Conservation (phyloP, 768 basidiomycete genomes). For the Clitopilus hobsonii region DNA sequence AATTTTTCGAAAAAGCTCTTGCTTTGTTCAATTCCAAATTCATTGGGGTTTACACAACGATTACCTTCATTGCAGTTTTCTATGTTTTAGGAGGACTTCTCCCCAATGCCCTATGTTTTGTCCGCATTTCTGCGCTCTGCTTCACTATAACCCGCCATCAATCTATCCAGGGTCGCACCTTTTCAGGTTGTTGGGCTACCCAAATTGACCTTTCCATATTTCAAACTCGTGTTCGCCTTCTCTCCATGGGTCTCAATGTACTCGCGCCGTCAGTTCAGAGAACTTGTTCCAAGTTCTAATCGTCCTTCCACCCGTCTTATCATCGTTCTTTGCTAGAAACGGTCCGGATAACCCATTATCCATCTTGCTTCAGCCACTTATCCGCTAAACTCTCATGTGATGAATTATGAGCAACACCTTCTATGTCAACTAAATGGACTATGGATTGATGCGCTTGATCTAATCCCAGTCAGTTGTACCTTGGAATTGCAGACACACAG, state of each 20-base stretch:
- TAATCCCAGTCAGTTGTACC: not conserved
- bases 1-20: no score
- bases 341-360: not conserved
- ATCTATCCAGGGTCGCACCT: not conserved
- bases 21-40: slow-evolving; percentile 11
- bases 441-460: not conserved
- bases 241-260: not conserved
- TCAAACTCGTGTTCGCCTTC: not conserved
- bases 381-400: not conserved
- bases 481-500: not conserved
- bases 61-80: not conserved
- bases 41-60: not conserved
- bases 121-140: not conserved
- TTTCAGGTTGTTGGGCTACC: not conserved
- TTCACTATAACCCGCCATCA: not conserved
- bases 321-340: not conserved
- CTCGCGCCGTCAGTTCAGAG: not conserved
- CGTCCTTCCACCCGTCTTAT: not conserved
- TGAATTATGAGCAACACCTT: not conserved
- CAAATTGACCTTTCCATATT: not conserved
- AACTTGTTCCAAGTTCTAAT: not conserved
- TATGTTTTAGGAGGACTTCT: not conserved
- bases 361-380: not conserved
- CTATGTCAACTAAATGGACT: not conserved
- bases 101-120: not conserved